A percentile compares a stretch with the other conserved stretches of the same genome.
Conservation (phyloP, 306 rosid genomes). For the Cercis canadensis region DNA sequence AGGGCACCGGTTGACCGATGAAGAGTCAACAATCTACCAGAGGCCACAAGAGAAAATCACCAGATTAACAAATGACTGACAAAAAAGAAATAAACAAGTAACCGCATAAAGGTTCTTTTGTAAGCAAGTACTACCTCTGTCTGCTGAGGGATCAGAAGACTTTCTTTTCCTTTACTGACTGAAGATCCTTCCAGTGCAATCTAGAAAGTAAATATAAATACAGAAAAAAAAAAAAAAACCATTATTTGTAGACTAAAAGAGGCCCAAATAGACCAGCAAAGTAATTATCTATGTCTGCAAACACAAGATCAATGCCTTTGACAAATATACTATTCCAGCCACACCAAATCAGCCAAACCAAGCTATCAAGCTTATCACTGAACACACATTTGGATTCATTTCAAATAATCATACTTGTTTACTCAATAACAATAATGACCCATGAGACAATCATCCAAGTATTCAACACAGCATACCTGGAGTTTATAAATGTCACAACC, state of each 20-base stretch:
- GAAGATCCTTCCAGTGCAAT: conserved; percentile 61
- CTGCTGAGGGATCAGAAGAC: conserved; percentile 73
- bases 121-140: conserved; percentile 50
- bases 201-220: conserved; percentile 45
- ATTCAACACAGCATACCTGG: conserved; percentile 48
- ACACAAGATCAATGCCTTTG: conserved; percentile 20
- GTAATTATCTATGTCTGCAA: background rate
- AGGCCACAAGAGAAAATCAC: conserved; percentile 17
- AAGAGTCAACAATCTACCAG: conserved; percentile 61
- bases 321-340: conserved; percentile 5
- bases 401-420: background rate
- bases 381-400: background rate
- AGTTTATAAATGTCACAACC: conserved; percentile 70
- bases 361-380: background rate
- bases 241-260: conserved; percentile 8
- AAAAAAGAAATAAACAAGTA: conserved; percentile 14
- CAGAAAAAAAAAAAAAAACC: background rate
- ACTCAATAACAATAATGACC: too few relatives aligned
- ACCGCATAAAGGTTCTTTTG: background rate
- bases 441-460: background rate
- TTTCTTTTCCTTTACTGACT: conserved; percentile 71
- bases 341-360: background rate
- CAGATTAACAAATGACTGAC: conserved; percentile 19
- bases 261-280: conserved; percentile 1
- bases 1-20: conserved; percentile 70